Base-by-base conservation (phyloP, 2,329 filamentous ascomycete genomes). In the Colletotrichum gloeosporioides region DNA sequence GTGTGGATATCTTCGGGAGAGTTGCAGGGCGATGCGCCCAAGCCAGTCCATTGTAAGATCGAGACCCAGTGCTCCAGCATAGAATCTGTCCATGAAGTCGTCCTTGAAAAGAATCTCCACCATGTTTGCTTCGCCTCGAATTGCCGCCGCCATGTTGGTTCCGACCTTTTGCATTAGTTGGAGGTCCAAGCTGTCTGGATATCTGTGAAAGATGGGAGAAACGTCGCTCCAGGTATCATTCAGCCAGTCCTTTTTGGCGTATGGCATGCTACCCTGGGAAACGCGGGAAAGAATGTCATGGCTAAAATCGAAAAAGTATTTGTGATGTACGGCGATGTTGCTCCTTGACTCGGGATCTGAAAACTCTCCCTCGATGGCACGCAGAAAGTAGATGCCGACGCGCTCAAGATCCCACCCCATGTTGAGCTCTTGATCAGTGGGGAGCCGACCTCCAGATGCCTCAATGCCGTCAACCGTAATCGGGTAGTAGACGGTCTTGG, bases 1-100 rank as follows among this genome's bases (percentile, higher is more conserved):
- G 10, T 69, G 57, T 2, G 77, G 75, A 59, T 73, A 70, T 8
- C 66, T 27, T 31, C 69, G 69, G 15, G 68, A 59, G 15, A 78
- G 34, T 36, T 77, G 75, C 1, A 12, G 10, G 18, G 71, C 59
- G 2, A 62, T 62, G 16, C 59, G 59, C 18, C 59, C 59, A 15
- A 62, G 59, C 59, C 59, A 62, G 29, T 62, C 59, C 59, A 62
- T 62, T 8, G 59, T 62, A 9, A 62, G 59, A 10, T 62, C 59
- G 9, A 62, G 59, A 31, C 59, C 59, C 15, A 62, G 16, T 31
- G 59, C 59, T 62, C 59, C 59, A 15, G 29, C 59, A 10, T 62
- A 62, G 59, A 62, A 62, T 22, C 59, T 34, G 29, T 62, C 59
- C 63, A 66, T 66, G 25, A 66, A 53, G 25, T 66, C 36, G 3